Base-by-base conservation (phyloP, 768 basidiomycete genomes). In the Chalciporus sphaerocephalus region DNA sequence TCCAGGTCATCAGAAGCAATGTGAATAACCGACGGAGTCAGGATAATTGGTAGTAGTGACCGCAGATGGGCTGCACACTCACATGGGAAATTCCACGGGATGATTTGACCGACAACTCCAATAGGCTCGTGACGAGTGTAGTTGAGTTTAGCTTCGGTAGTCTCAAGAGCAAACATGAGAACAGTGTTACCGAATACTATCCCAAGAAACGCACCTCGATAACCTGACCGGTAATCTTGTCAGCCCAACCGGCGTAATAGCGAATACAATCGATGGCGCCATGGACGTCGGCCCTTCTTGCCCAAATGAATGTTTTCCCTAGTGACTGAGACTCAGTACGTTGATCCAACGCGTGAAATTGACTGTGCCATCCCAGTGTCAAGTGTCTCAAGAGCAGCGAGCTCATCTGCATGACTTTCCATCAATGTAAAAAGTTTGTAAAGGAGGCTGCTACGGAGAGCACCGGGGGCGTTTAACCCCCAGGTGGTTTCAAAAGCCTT, bases 341-440 rank as follows among this genome's bases (percentile, higher is more conserved):
- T 16, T n/a, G 16, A 32, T 15, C 6, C 7, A 13, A 40, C 17
- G 1, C 16, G 27, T n/a, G 17, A 11, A 23, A 10, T 10, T 22
- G 12, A 48, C 24, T n/a, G n/a, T n/a, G 44, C 21, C 59, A n/a
- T 6, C 80, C 79, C 79, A 47, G 81, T 82, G 60, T 92, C 79
- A 50, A 87, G 66, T 12, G 82, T 69, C 66, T 92, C 90, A 30
- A 92, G 61, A 1, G 87, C 87, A 1, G 85, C 79, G 43, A 92
- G 70, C 45, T 79, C 77, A 27, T 86, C 81, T 2, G 60, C 57
- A 64, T 90, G 62, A 33, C 68, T 50, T 55, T 87, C 82, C 57
- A 93, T 73, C 43, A 85, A 64, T 25, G 76, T 69, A 1, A 81
- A 82, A 39, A 93, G 74, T 54, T 81, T 83, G 56, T 64, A 62